Evolutionary conservation across 164 flowering plant genomes (phyloP).

Genomic region (Liriodendron chinense): DNA sequence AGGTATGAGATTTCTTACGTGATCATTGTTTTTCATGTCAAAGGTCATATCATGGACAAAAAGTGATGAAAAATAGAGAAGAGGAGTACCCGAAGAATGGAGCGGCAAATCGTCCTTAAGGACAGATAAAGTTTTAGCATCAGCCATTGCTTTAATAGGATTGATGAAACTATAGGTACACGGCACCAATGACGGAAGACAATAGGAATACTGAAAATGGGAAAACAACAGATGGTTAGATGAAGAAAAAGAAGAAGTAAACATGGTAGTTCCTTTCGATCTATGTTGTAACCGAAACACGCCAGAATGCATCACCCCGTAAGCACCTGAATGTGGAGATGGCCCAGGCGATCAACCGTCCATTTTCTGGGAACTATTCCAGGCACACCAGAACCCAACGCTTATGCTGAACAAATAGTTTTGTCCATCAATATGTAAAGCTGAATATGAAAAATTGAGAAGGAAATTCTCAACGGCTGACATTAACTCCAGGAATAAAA

Average conservation of each 20-base stretch:
- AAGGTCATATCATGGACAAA: background rate
- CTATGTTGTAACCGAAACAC: background rate
- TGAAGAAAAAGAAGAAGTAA: background rate
- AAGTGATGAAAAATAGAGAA: background rate
- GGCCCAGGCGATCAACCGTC: background rate
- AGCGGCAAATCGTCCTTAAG: background rate
- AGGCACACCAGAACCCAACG: background rate
- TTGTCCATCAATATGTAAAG: background rate
- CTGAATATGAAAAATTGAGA: too few relatives aligned
- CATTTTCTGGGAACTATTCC: background rate
- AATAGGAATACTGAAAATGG: background rate
- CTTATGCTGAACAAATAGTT: background rate
- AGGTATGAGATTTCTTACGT: too few relatives aligned
- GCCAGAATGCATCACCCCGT: background rate
- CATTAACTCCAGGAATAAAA: too few relatives aligned
- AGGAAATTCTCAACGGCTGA: too few relatives aligned
- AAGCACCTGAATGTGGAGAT: background rate
- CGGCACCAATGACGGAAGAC: background rate
- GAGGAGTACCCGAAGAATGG: background rate
- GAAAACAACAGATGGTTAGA: background rate
- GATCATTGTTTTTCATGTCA: background rate
- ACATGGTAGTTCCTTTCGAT: background rate
- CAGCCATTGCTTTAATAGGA: background rate
- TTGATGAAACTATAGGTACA: background rate
- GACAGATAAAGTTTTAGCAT: background rate